Conservation (phyloP, 2,329 filamentous ascomycete genomes). For the Scleromitrula shiraiana region DNA sequence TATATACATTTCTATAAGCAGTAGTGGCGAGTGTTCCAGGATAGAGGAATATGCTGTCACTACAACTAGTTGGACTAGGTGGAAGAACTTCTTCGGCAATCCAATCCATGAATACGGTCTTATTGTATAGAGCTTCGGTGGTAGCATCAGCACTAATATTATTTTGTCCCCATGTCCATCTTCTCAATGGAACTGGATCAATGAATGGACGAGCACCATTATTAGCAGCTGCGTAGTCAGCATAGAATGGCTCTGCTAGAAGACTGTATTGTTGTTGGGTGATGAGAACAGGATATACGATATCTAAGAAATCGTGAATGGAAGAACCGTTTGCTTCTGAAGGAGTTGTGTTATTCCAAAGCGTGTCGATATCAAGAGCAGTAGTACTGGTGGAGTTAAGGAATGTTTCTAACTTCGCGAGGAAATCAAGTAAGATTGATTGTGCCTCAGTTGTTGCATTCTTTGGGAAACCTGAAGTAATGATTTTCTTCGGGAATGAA, state of each 20-base stretch:
- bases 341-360: conserved; percentile 20
- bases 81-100: conserved; percentile 39
- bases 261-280: conserved; percentile 38
- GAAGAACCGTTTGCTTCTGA: conserved; percentile 27
- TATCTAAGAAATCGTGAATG: conserved; percentile 33
- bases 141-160: conserved; percentile 31
- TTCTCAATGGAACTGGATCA: conserved; percentile 39
- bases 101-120: conserved; percentile 40
- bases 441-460: conserved; percentile 31
- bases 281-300: conserved; percentile 40
- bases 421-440: conserved; percentile 35
- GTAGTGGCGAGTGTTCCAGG: conserved; percentile 33
- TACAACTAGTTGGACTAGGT: conserved; percentile 37
- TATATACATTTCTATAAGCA: conserved; percentile 39
- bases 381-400: conserved; percentile 32
- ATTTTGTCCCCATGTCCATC: conserved; percentile 40
- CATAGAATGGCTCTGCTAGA: conserved; percentile 41
- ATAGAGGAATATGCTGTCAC: conserved; percentile 42
- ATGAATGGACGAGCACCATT: conserved; percentile 40
- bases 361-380: conserved; percentile 11
- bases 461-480: conserved; percentile 36
- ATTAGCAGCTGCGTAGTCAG: conserved; percentile 39
- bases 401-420: conserved; percentile 36
- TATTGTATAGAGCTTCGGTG: conserved; percentile 39
- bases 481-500: conserved; percentile 35